Base-by-base conservation (phyloP, 257 asterid genomes). In the Thymus mandschuricus region DNA sequence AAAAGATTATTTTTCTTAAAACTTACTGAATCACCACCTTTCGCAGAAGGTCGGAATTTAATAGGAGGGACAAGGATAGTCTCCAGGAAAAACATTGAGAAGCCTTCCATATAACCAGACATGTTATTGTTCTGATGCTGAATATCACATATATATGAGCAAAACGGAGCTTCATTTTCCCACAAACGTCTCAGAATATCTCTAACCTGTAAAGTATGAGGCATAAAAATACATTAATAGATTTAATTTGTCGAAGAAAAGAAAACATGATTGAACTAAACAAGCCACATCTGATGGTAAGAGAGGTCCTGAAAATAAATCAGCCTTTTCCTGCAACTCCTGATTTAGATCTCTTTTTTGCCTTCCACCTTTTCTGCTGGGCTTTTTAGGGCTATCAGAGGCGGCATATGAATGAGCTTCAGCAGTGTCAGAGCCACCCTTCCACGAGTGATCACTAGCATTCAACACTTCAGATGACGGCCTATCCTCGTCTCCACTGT, bases 31-130 rank as follows among this genome's bases (percentile, higher is more conserved):
- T 89, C 93, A 56, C 93, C 97, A 45, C 86, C 89, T 84, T 75
- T 88, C 61, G 99, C 91, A 64, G 91, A 85, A 75, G 99, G 96
- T 9, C 99, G 92, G 70, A 94, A 94, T 82, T 82, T 92, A 80
- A 85, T 82, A 29, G 99, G 98, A 29, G 97, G 91, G 35, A 94
- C 96, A 65, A 87, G 87, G 77, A 89, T 50, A 66, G 90, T 75
- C 54, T 87, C 89, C 56, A 94, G 81, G 78, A 94, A 94, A 83
- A 89, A 94, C 90, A 91, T 91, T 21, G 73, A 85, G 79, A 85
- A 72, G 50, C 90, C 92, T 51, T 72, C 66, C 62, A 11, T 58
- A 58, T 74, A 76, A 74, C 79, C 79, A 80, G 85, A 63, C 63
- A 57, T 10, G 44, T 77, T 69, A 72, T 63, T 69, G 68, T 78